phyloP scores from a whole-genome alignment of 441 rosid species.

The Corymbia citriodora region DNA sequence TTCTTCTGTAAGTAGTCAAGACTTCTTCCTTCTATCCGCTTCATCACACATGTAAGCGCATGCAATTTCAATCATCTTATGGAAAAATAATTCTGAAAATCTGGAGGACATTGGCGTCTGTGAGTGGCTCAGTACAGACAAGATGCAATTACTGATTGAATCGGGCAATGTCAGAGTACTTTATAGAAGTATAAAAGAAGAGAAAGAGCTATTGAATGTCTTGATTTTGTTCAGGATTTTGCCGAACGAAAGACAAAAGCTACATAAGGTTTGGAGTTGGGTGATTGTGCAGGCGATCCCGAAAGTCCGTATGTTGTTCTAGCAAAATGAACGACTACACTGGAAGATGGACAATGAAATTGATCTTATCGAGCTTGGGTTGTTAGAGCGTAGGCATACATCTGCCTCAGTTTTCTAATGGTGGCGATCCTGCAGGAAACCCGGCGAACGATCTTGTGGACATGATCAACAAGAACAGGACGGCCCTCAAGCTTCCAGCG shows the following conservation, averaged over 20 bases:
- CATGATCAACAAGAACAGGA: constrained; percentile 66
- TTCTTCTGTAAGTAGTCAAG: background rate
- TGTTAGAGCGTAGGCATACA: background rate
- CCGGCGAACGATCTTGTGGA: constrained; percentile 71
- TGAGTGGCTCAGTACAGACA: background rate
- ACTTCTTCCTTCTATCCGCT: background rate
- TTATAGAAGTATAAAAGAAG: background rate
- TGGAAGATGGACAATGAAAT: background rate
- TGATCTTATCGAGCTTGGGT: background rate
- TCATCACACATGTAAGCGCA: background rate
- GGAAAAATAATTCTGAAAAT: background rate
- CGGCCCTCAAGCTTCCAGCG: constrained; percentile 41
- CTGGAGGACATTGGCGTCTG: background rate
- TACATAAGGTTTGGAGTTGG: background rate
- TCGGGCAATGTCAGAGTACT: rapidly evolving
- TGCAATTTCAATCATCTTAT: background rate
- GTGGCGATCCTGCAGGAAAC: constrained; percentile 37
- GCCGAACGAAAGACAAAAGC: background rate
- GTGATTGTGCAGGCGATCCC: background rate
- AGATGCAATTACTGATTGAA: background rate
- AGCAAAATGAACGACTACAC: background rate
- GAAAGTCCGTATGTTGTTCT: background rate
- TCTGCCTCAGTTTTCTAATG: background rate
- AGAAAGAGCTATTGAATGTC: background rate
- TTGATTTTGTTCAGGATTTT: background rate